These are phyloP conservation scores for Aspergillus sclerotiicarbonarius DNA, from an alignment of 495 filamentous ascomycete species.

Conservation along the genomic window DNA sequence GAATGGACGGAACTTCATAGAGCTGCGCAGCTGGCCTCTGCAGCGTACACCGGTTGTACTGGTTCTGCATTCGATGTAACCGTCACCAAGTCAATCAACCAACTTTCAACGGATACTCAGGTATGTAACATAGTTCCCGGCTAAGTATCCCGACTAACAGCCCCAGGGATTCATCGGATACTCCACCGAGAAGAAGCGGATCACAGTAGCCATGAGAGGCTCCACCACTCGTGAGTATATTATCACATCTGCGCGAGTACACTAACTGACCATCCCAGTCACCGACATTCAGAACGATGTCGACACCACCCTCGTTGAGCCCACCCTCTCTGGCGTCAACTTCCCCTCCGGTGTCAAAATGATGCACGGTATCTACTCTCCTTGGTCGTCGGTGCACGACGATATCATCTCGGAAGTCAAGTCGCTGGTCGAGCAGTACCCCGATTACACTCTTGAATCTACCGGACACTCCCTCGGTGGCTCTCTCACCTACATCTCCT, in stretches of 20 bases:
- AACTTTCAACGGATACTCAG: slow-evolving; percentile 28
- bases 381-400: slow-evolving; percentile 33
- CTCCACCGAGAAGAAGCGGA: slow-evolving; percentile 25
- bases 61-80: slow-evolving; percentile 32
- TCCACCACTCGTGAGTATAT: slow-evolving; percentile 25
- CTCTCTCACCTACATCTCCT: slow-evolving; percentile 33
- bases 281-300: slow-evolving; percentile 37
- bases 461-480: slow-evolving; percentile 37
- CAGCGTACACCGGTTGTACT: slow-evolving; percentile 31
- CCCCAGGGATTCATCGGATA: slow-evolving; percentile 32
- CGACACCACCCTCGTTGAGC: slow-evolving; percentile 32
- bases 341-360: slow-evolving; percentile 31
- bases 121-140: too few species aligned
- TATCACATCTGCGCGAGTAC: background rate
- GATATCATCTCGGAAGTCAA: slow-evolving; percentile 30
- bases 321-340: slow-evolving; percentile 26
- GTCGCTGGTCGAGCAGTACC: slow-evolving; percentile 26
- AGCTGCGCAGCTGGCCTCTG: slow-evolving; percentile 35
- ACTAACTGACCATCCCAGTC: slow-evolving; percentile 10
- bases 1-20: slow-evolving; percentile 26
- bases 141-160: too few species aligned
- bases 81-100: slow-evolving; percentile 30
- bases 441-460: slow-evolving; percentile 31
- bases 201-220: slow-evolving; percentile 33
- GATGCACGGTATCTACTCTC: slow-evolving; percentile 28